These are phyloP conservation scores for Epithemia pelagica DNA, from an alignment of 108 stramenopile species.

Conservation along the genomic window DNA sequence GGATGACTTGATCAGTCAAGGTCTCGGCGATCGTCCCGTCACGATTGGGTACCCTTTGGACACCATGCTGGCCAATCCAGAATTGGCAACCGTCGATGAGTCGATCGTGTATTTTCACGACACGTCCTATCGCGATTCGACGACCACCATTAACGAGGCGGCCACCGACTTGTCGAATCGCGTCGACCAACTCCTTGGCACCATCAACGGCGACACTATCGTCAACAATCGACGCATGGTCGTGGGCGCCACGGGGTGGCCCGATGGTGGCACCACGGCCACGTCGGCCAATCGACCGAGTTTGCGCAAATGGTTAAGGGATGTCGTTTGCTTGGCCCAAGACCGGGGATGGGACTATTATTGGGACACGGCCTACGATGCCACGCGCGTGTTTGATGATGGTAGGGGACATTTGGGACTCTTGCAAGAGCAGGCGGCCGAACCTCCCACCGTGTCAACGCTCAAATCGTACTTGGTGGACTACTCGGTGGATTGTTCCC, in stretches of 20 bases:
- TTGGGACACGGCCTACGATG: slow-evolving; percentile 27
- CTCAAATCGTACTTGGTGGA: neutral
- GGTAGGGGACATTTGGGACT: neutral
- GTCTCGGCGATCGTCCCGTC: neutral
- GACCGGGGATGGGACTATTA: slow-evolving; percentile 22
- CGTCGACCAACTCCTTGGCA: neutral
- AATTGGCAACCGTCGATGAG: neutral
- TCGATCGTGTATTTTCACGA: neutral
- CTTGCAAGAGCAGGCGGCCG: neutral
- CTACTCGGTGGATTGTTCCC: neutral
- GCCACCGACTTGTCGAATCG: neutral
- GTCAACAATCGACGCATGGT: neutral
- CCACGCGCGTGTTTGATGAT: slow-evolving; percentile 5
- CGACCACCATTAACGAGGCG: neutral
- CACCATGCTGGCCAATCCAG: neutral
- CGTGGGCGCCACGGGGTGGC: neutral
- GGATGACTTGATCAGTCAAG: neutral
- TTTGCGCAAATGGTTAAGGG: slow-evolving; percentile 13
- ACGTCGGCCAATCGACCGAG: neutral
- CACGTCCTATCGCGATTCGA: neutral
- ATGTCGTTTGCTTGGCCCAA: slow-evolving; percentile 17
- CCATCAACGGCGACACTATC: too few relatives aligned
- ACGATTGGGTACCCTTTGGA: neutral
- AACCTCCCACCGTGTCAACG: too few relatives aligned
- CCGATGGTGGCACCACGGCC: neutral